phyloP scores from a whole-genome alignment of 2,329 filamentous ascomycete genomes.

The Parafenestella ontariensis region DNA sequence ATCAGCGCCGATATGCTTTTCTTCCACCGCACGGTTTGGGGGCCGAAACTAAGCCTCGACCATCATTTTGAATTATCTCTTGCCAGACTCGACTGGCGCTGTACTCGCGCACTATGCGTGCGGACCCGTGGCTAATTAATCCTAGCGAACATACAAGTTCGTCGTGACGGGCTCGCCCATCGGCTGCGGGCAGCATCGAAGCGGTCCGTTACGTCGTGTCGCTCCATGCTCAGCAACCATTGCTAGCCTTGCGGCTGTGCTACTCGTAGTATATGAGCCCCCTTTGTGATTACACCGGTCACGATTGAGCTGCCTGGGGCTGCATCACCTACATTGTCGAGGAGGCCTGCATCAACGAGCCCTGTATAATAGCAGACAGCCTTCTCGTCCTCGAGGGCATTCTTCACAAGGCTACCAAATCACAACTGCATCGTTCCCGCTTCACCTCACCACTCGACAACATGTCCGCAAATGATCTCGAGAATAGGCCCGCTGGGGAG shows the following conservation, averaged over 20 bases:
- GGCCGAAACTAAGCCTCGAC: constrained; percentile 21
- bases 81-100: constrained; percentile 6
- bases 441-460: constrained; percentile 4
- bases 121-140: background rate
- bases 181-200: background rate
- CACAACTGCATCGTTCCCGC: constrained; percentile 10
- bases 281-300: background rate
- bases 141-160: background rate
- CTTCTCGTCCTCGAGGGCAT: constrained; percentile 21
- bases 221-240: background rate
- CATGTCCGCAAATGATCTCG: constrained; percentile 29
- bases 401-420: constrained; percentile 31
- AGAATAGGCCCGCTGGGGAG: constrained; percentile 25
- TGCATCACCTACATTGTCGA: constrained; percentile 13
- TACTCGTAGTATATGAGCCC: constrained; percentile 9
- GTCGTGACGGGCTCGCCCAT: background rate
- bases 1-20: background rate
- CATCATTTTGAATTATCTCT: background rate
- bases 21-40: constrained; percentile 15
- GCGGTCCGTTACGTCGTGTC: background rate
- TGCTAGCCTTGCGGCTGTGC: constrained; percentile 30
- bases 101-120: constrained; percentile 6
- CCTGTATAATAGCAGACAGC: constrained; percentile 32
- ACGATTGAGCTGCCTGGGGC: constrained; percentile 19
- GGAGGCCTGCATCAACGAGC: constrained; percentile 40